Conservation (phyloP, 495 filamentous ascomycete species). For the Tuber borchii region DNA sequence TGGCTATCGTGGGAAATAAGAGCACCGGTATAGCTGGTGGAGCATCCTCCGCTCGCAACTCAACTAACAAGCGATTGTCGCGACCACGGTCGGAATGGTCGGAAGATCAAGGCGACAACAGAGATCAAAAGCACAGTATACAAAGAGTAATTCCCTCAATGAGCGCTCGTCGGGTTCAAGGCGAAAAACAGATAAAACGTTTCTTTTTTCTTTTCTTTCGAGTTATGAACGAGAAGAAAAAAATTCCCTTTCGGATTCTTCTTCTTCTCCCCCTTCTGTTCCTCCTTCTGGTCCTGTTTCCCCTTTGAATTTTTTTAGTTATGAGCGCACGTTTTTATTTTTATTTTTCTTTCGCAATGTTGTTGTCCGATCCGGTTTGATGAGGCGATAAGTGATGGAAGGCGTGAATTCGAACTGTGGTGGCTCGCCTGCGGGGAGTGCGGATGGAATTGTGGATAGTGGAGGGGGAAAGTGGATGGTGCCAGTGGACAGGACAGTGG, state of each 20-base stretch:
- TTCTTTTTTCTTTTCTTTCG: neutral
- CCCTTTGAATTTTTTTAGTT: neutral
- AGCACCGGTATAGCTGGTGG: slow-evolving; percentile 17
- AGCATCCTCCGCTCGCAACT: slow-evolving; percentile 35
- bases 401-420: slow-evolving; percentile 2
- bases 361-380: neutral
- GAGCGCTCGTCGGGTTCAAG: slow-evolving; percentile 19
- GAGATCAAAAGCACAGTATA: slow-evolving; percentile 27
- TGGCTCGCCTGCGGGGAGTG: slow-evolving; percentile 3
- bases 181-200: neutral
- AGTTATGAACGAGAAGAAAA: neutral
- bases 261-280: neutral
- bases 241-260: neutral
- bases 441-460: slow-evolving; percentile 1
- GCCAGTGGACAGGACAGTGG: neutral
- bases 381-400: neutral
- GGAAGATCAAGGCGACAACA: slow-evolving; percentile 17
- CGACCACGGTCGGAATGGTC: slow-evolving; percentile 17
- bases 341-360: neutral
- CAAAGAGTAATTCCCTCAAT: slow-evolving; percentile 21
- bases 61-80: slow-evolving; percentile 31
- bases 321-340: neutral
- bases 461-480: slow-evolving; percentile 1
- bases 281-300: neutral
- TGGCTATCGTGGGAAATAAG: slow-evolving; percentile 34